Conservation (phyloP, 345 rosid species). For the Eucalyptus regnans region DNA sequence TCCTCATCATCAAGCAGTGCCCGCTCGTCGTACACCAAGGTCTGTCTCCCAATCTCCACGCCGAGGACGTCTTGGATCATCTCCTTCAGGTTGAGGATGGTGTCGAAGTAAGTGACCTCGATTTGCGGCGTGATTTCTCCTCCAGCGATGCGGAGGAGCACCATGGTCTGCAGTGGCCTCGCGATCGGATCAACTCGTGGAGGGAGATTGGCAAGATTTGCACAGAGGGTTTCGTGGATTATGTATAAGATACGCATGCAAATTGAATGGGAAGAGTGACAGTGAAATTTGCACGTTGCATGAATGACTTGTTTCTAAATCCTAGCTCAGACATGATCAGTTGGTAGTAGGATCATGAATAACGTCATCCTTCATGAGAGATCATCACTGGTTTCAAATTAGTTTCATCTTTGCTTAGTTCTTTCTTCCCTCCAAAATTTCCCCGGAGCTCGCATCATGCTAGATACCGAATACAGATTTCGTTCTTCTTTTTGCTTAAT, state of each 20-base stretch:
- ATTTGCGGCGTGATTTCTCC: neutral
- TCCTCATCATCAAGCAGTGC: neutral
- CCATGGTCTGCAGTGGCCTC: neutral
- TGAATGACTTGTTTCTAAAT: neutral
- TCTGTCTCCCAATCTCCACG: neutral
- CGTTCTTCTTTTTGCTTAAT: neutral
- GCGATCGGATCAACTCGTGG: neutral
- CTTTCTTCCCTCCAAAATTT: neutral
- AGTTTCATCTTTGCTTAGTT: neutral
- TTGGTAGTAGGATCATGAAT: neutral
- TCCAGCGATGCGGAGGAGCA: neutral
- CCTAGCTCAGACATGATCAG: neutral
- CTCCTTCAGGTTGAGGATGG: neutral
- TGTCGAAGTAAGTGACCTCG: neutral
- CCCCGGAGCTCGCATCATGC: neutral
- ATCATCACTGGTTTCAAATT: neutral
- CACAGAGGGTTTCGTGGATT: neutral
- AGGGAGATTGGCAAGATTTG: neutral
- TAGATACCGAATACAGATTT: neutral
- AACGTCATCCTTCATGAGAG: neutral
- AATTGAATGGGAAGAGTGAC: neutral
- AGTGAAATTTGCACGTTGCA: neutral
- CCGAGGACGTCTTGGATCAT: neutral
- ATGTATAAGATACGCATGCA: neutral
- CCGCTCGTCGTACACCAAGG: neutral